A percentile compares a stretch with the other conserved stretches of the same genome.
Evolutionary conservation across 495 filamentous ascomycete genomes (phyloP).

Genomic region (Annulohypoxylon stygium): DNA sequence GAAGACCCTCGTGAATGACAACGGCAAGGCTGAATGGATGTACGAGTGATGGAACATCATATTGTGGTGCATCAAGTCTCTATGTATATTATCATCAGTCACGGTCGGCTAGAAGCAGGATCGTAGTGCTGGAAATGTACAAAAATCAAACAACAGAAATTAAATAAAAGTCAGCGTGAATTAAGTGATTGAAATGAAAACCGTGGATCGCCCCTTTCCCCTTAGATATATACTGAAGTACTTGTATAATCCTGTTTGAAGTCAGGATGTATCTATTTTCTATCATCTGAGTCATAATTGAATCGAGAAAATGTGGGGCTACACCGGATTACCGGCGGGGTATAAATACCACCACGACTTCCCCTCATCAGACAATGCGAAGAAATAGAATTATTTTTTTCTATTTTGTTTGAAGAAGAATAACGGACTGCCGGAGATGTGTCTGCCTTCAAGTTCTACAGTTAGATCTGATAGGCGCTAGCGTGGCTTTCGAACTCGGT

Average conservation of each 20-base stretch:
- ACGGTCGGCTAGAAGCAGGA: constrained; percentile 1
- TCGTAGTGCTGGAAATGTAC: constrained; percentile 16
- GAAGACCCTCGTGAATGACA: constrained; percentile 57
- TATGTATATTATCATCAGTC: constrained; percentile 32
- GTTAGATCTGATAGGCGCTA: constrained; percentile 33
- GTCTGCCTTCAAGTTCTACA: constrained; percentile 20
- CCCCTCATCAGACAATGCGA: constrained; percentile 19
- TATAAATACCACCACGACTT: constrained; percentile 37
- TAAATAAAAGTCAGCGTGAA: background rate
- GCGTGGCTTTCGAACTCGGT: constrained; percentile 18
- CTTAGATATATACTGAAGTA: constrained; percentile 1
- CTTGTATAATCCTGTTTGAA: constrained; percentile 3
- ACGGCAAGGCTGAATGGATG: constrained; percentile 57
- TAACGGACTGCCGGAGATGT: constrained; percentile 23
- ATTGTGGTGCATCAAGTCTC: constrained; percentile 28
- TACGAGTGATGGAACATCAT: constrained; percentile 30
- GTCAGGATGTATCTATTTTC: background rate
- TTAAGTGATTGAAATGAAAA: background rate
- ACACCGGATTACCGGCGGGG: constrained; percentile 12
- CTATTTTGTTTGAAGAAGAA: constrained; percentile 22
- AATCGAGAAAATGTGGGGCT: constrained; percentile 26
- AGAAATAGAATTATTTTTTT: constrained; percentile 22
- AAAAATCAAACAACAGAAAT: constrained; percentile 9
- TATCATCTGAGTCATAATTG: constrained; percentile 35
- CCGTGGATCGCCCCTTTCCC: background rate